phyloP scores from a whole-genome alignment of 1,139 yeast genomes.

The Candida sp. region DNA sequence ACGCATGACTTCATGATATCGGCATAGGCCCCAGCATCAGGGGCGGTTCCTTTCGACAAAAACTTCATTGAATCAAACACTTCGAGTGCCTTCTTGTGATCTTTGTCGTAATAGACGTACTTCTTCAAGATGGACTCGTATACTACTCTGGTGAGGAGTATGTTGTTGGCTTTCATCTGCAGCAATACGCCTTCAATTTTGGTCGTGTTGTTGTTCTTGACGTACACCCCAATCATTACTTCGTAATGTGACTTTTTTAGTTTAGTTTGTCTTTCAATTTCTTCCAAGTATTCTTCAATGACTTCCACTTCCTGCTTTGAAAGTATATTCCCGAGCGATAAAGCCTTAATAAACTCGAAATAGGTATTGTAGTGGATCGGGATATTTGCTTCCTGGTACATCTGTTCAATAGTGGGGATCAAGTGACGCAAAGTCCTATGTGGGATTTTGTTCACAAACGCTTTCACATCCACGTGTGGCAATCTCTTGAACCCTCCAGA shows the following conservation, averaged over 20 bases:
- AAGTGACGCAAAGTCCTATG: slow-evolving; percentile 32
- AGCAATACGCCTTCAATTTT: slow-evolving; percentile 40
- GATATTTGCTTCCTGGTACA: slow-evolving; percentile 40
- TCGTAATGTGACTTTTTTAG: slow-evolving; percentile 21
- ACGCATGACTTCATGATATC: slow-evolving; percentile 72
- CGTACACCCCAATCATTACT: slow-evolving; percentile 44
- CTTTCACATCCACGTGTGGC: slow-evolving; percentile 36
- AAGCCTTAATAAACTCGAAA: slow-evolving; percentile 48
- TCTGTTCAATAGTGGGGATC: slow-evolving; percentile 33
- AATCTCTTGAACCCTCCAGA: slow-evolving; percentile 47
- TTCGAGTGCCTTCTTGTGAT: slow-evolving; percentile 67
- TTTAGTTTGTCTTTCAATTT: slow-evolving; percentile 17
- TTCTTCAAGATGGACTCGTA: slow-evolving; percentile 71
- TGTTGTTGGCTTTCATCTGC: slow-evolving; percentile 52
- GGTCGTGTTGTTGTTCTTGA: slow-evolving; percentile 33
- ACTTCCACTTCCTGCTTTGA: slow-evolving; percentile 22
- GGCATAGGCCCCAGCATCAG: slow-evolving; percentile 70
- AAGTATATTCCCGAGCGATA: slow-evolving; percentile 30
- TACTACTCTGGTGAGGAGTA: slow-evolving; percentile 60
- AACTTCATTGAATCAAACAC: slow-evolving; percentile 90
- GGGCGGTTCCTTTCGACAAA: slow-evolving; percentile 63
- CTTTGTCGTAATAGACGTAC: slow-evolving; percentile 57
- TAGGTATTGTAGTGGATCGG: slow-evolving; percentile 37
- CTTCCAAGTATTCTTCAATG: slow-evolving; percentile 28
- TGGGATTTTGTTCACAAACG: slow-evolving; percentile 51